Evolutionary conservation across 768 basidiomycete species (phyloP).

Genomic region (Boletus bicolor): DNA sequence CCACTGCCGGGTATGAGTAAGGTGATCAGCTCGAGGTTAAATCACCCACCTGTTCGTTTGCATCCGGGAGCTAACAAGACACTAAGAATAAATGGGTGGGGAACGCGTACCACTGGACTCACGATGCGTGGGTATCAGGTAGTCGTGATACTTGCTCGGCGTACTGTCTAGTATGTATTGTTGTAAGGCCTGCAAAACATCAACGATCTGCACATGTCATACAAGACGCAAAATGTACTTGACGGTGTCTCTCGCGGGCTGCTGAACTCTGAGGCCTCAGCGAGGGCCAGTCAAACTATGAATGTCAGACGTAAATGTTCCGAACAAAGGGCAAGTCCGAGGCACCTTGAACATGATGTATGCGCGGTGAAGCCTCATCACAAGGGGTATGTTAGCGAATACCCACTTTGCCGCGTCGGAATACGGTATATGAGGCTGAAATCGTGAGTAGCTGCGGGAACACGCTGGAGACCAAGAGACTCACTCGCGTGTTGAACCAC

Average conservation of each 20-base stretch:
- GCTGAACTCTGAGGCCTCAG: conserved; percentile 10
- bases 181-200: conserved; percentile 35
- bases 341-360: conserved; percentile 47
- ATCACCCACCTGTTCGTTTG: conserved; percentile 42
- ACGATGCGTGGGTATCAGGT: conserved; percentile 54
- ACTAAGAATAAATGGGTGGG: background rate
- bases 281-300: conserved; percentile 21
- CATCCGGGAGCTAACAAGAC: conserved; percentile 50
- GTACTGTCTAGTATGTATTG: conserved; percentile 46
- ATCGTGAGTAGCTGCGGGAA: conserved; percentile 29
- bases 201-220: background rate
- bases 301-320: background rate
- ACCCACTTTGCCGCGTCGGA: conserved; percentile 44
- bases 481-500: conserved; percentile 56
- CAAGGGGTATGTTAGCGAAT: conserved; percentile 51
- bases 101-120: conserved; percentile 12
- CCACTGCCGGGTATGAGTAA: conserved; percentile 14
- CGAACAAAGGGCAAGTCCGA: background rate
- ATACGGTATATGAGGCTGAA: conserved; percentile 36
- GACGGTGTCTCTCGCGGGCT: conserved; percentile 10
- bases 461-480: conserved; percentile 3
- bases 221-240: background rate
- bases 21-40: background rate
- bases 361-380: conserved; percentile 50
- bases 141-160: conserved; percentile 45